Evolutionary conservation across 257 asterid species (phyloP).

Genomic region (Fraxinus americana): DNA sequence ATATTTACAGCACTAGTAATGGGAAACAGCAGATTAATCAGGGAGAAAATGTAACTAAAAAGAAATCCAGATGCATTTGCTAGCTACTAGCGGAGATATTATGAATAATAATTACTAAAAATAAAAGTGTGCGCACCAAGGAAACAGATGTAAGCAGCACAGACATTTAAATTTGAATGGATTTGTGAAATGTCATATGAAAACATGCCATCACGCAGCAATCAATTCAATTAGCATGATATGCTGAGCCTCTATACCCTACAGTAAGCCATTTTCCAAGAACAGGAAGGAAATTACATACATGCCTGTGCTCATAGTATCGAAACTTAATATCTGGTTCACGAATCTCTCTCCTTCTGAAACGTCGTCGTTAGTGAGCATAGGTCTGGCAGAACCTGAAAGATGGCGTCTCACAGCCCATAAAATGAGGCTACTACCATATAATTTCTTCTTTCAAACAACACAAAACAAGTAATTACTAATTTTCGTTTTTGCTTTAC

Average conservation of each 20-base stretch:
- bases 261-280: background rate
- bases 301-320: conserved; percentile 62
- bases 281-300: conserved; percentile 47
- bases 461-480: background rate
- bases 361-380: conserved; percentile 81
- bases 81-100: background rate
- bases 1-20: background rate
- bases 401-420: conserved; percentile 23
- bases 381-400: conserved; percentile 90
- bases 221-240: conserved; percentile 8
- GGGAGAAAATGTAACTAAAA: background rate
- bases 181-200: background rate
- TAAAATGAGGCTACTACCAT: conserved; percentile 11
- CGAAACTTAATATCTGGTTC: conserved; percentile 53
- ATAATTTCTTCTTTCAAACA: background rate
- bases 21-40: background rate
- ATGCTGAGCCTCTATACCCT: background rate
- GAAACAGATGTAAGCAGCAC: conserved; percentile 4
- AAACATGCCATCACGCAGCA: background rate
- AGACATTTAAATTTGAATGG: conserved; percentile 4
- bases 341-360: conserved; percentile 65
- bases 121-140: background rate
- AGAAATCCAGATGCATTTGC: background rate
- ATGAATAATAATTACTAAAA: conserved; percentile 9
- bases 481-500: background rate